phyloP scores from a whole-genome alignment of 148 eudicot species.

The Silene latifolia region DNA sequence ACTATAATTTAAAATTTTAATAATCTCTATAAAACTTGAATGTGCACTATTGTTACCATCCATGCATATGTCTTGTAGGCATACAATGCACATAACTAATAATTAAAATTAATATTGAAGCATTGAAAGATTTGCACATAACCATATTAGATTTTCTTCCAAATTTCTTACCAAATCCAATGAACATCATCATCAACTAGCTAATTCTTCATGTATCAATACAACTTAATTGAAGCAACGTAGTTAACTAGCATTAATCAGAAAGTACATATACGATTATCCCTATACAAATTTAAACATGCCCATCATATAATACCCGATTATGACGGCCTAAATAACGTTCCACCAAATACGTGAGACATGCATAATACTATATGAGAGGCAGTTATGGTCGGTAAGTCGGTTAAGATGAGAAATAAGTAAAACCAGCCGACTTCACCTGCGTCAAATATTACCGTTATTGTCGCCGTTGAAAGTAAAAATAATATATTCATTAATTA shows the following conservation, averaged over 20 bases:
- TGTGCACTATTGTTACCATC: not conserved
- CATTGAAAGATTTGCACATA: constrained; percentile 19
- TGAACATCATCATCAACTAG: constrained; percentile 16
- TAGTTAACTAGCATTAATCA: constrained; percentile 9
- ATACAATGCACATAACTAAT: constrained; percentile 23
- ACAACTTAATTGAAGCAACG: constrained; percentile 7
- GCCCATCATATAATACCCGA: constrained; percentile 9
- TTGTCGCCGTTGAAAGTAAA: constrained; percentile 30
- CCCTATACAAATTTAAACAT: not conserved
- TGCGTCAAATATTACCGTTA: constrained; percentile 31
- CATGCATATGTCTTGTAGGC: constrained; percentile 15
- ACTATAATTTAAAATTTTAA: too few relatives aligned
- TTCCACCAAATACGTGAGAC: constrained; percentile 21
- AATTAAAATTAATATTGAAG: constrained; percentile 5
- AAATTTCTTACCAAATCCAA: constrained; percentile 14
- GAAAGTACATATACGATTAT: not conserved
- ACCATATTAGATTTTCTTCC: constrained; percentile 15
- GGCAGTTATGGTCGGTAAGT: constrained; percentile 33
- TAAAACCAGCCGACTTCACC: constrained; percentile 43
- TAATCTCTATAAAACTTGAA: not conserved
- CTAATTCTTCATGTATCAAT: not conserved
- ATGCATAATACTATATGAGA: constrained; percentile 10
- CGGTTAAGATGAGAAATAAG: constrained; percentile 11
- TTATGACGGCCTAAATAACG: constrained; percentile 25
- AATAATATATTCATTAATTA: not conserved